Base-by-base conservation (phyloP, 768 basidiomycete genomes). In the Pisolithus microcarpus region DNA sequence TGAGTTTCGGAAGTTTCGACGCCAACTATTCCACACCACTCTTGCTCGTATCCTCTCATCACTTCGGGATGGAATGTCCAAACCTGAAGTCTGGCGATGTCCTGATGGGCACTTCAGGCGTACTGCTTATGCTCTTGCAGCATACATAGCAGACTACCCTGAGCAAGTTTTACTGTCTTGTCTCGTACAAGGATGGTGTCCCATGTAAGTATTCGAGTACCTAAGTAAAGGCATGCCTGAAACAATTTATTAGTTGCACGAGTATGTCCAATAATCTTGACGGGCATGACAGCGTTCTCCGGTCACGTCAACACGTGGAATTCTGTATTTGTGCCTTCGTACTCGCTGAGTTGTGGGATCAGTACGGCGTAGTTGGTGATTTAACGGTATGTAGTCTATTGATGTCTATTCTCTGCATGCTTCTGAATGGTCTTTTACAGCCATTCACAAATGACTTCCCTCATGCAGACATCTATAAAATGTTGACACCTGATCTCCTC, bases 91-190 rank as follows among this genome's bases (percentile, higher is more conserved):
- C 4, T 38, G 47, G 0, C 50, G 48, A 0, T 72, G 63, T 45
- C 55, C 54, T 1, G 71, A 73, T 58, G 65, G 67, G 0, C 61
- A 69, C 49, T 70, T 52, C 46, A 57, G 58, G 2, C 46, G 56
- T 5, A 62, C 51, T 7, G 60, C 71, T 11, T 73, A 65, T 56
- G 61, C 61, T 2, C 49, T 74, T 4, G 68, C 66, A 1, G 62
- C 68, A 2, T 70, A 70, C 38, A 73, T 75, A 55, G 70, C 69
- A 0, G 68, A 75, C 49, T 73, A 75, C 45, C 72, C 68, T 0
- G 70, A 75, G 48, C 72, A 74, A 52, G 62, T 54, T 2, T 49
- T 66, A 3, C 50, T 72, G 1, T 58, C 66, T 3, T 61, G 68
- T 36, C 56, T 70, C 38, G 62, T 72, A 1, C 65, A 67, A 44